Conservation (phyloP, 1,284 basidiomycete genomes). For the Mycena sp. region DNA sequence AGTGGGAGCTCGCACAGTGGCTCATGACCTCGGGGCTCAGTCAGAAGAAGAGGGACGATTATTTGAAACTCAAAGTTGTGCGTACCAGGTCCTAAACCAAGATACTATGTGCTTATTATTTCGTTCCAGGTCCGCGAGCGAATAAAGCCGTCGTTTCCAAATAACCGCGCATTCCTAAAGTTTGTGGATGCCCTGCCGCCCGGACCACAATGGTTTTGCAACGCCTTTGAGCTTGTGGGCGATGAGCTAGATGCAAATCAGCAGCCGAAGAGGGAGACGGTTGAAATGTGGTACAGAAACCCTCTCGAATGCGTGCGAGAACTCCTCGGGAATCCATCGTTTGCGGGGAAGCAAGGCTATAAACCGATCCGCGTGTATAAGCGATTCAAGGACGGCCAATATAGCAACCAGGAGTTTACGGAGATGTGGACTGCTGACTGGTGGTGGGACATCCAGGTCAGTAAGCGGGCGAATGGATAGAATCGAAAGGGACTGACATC, state of each 20-base stretch:
- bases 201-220: slow-evolving; percentile 33
- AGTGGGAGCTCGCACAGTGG: slow-evolving; percentile 29
- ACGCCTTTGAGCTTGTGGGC: slow-evolving; percentile 33
- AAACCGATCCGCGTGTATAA: neutral
- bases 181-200: slow-evolving; percentile 39
- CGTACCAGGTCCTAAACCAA: neutral
- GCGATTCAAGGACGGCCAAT: neutral
- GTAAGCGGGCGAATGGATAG: neutral
- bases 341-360: neutral
- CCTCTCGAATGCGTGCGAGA: slow-evolving; percentile 34
- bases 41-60: slow-evolving; percentile 24
- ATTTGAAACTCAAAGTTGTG: slow-evolving; percentile 20
- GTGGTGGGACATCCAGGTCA: slow-evolving; percentile 29
- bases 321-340: slow-evolving; percentile 29
- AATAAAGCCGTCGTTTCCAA: slow-evolving; percentile 6
- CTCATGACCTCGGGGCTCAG: slow-evolving; percentile 26
- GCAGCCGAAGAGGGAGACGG: slow-evolving; percentile 28
- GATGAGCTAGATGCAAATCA: slow-evolving; percentile 37
- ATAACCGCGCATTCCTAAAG: slow-evolving; percentile 3
- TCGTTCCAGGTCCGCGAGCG: slow-evolving; percentile 1
- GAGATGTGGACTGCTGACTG: slow-evolving; percentile 14
- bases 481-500: neutral
- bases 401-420: neutral
- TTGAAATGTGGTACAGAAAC: slow-evolving; percentile 32
- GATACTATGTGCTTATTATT: neutral